These are phyloP conservation scores for Phytophthora fragariae DNA, from an alignment of 352 stramenopile genomes.

Conservation along the genomic window DNA sequence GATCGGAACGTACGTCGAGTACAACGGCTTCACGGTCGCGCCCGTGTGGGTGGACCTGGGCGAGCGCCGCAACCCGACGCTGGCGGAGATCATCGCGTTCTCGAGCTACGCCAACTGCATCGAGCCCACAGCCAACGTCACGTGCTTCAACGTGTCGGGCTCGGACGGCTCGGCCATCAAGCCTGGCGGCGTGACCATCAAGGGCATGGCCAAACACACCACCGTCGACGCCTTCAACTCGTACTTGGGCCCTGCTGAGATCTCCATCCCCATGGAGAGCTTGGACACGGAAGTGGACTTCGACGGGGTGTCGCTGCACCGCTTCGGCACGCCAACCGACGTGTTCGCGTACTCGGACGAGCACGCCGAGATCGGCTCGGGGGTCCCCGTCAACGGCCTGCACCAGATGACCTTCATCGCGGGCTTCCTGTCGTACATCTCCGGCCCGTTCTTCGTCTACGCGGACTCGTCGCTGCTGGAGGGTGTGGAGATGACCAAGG, in stretches of 20 bases:
- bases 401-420: constrained; percentile 71
- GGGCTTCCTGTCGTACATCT: constrained; percentile 78
- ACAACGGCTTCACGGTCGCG: constrained; percentile 54
- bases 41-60: constrained; percentile 66
- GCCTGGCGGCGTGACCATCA: constrained; percentile 55
- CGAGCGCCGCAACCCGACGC: constrained; percentile 63
- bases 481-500: constrained; percentile 64
- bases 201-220: constrained; percentile 54
- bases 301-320: constrained; percentile 54
- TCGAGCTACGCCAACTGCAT: constrained; percentile 66
- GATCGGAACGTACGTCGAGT: constrained; percentile 75
- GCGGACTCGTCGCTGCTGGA: constrained; percentile 55
- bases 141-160: constrained; percentile 60
- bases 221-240: constrained; percentile 40
- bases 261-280: constrained; percentile 60
- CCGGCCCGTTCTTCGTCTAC: constrained; percentile 74
- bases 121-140: constrained; percentile 55
- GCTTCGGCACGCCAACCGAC: constrained; percentile 54
- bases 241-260: constrained; percentile 54
- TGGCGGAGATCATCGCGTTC: constrained; percentile 64
- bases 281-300: constrained; percentile 51
- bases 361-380: constrained; percentile 52
- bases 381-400: constrained; percentile 67
- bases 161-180: constrained; percentile 52
- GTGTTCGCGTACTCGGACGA: constrained; percentile 42